A percentile compares a stretch with the other conserved stretches of the same genome.
Conservation (phyloP, 139 green algal species). For the Chlamydomonas sp. region DNA sequence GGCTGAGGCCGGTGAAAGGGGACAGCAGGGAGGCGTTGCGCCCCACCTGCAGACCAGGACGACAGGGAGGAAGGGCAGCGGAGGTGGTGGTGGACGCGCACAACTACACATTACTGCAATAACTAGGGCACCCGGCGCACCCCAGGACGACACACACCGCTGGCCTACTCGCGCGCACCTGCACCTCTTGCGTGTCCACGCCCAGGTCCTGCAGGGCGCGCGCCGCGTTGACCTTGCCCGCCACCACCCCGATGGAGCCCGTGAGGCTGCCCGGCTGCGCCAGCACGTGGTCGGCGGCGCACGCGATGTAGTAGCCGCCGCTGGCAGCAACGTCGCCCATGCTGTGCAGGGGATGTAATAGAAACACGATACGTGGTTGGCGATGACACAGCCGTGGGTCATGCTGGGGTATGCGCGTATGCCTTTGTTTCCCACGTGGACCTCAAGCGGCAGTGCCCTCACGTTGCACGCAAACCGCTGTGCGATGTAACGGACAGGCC, state of each 20-base stretch:
- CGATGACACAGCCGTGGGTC: too few relatives aligned
- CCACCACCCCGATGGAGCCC: conserved; percentile 90
- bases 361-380: not conserved
- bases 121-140: too few relatives aligned
- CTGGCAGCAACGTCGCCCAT: conserved; percentile 94
- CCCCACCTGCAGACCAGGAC: not conserved
- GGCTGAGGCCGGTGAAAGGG: conserved; percentile 40
- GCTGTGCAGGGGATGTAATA: conserved; percentile 13
- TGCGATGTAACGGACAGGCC: too few relatives aligned
- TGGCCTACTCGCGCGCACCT: not conserved
- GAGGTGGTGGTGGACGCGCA: not conserved
- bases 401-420: too few relatives aligned
- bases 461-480: too few relatives aligned
- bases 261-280: conserved; percentile 92
- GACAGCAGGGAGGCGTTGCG: conserved; percentile 56
- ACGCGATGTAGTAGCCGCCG: conserved; percentile 94
- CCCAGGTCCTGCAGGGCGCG: conserved; percentile 39
- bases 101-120: too few relatives aligned
- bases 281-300: conserved; percentile 69
- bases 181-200: conserved; percentile 42
- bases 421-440: too few relatives aligned
- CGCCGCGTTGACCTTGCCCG: conserved; percentile 35
- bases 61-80: not conserved
- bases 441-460: too few relatives aligned
- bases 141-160: too few relatives aligned